Evolutionary conservation across 2,329 filamentous ascomycete genomes (phyloP), one percentile per base, ranked within the genome.

Genomic region (Tolypocladium tropicale): DNA sequence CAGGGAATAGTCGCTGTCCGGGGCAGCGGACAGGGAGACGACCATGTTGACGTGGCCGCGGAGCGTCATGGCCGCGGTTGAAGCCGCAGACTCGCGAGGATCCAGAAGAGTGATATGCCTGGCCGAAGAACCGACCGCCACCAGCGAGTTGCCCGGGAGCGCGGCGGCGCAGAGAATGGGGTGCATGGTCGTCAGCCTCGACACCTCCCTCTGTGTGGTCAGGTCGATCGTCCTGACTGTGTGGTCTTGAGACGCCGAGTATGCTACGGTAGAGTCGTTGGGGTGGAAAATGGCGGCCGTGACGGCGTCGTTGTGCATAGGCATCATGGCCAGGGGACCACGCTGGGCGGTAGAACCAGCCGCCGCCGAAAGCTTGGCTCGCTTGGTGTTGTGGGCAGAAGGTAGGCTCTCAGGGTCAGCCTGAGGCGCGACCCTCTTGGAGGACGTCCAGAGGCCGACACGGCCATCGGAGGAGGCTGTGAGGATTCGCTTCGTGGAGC

Each of bases 51-150:
- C 84, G 74, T 97, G 93, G 1, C 93, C 93, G 36, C 90, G 83
- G 23, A 96, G 82, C n/a, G 90, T 96, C 84, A 96, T 89, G 43
- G 90, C 89, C 12, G 87, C 84, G 28, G 93, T 88, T 1, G 85
- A 81, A 1, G 84, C 81, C 4, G 90, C 88, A 4, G 85, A 88
- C 33, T 83, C 86, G 54, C 94, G 84, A 4, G 93, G 93, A 70
- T 99, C 94, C 62, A 97, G 83, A n/a, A 99, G 80, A 0, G 90
- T 93, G 67, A 99, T 89, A 73, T 95, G 90, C 56, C 91, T 81
- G 25, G 90, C 89, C 18, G 86, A 86, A 2, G 90, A 95, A 57
- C 92, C 94, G 25, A 90, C 87, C 3, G 83, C 83, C 55, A 86
- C 71, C 28, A 84, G 74, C 60, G 61, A 87, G 74, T 67, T 80